Evolutionary conservation across 768 basidiomycete genomes (phyloP).

Genomic region (Leccinum disarticulatum): DNA sequence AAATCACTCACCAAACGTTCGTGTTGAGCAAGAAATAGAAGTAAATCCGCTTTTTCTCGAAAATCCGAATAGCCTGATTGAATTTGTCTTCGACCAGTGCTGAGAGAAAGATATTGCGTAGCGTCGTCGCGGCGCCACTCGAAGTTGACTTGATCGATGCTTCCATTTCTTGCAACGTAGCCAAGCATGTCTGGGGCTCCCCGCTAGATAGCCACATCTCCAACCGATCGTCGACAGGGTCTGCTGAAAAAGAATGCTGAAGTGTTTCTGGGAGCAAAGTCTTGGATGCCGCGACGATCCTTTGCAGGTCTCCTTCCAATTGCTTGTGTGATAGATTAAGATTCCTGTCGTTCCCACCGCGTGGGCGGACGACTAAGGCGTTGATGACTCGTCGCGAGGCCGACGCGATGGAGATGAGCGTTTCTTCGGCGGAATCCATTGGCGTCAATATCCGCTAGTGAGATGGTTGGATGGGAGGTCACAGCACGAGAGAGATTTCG

Average conservation of each 20-base stretch:
- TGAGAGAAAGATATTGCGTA: not conserved
- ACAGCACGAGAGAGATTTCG: not conserved
- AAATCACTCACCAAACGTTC: not conserved
- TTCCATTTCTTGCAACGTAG: not conserved
- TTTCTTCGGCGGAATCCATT: not conserved
- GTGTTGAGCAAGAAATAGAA: not conserved
- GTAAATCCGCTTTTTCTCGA: not conserved
- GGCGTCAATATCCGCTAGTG: no score
- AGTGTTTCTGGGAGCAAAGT: not conserved
- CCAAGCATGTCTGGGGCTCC: not conserved
- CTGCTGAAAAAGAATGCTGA: not conserved
- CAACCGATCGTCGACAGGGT: not conserved
- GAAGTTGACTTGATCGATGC: not conserved
- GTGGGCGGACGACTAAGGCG: not conserved
- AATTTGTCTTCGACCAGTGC: not conserved
- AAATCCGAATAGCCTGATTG: not conserved
- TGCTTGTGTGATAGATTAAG: not conserved
- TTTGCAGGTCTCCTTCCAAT: not conserved
- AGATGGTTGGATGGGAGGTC: not conserved
- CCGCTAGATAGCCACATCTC: not conserved
- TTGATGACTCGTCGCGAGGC: not conserved
- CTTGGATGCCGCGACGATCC: not conserved
- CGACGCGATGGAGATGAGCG: not conserved
- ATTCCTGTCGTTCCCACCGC: not conserved
- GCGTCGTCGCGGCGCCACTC: not conserved